These are phyloP conservation scores for Didymella segeticola DNA, from an alignment of 2,329 filamentous ascomycete genomes.

Conservation along the genomic window DNA sequence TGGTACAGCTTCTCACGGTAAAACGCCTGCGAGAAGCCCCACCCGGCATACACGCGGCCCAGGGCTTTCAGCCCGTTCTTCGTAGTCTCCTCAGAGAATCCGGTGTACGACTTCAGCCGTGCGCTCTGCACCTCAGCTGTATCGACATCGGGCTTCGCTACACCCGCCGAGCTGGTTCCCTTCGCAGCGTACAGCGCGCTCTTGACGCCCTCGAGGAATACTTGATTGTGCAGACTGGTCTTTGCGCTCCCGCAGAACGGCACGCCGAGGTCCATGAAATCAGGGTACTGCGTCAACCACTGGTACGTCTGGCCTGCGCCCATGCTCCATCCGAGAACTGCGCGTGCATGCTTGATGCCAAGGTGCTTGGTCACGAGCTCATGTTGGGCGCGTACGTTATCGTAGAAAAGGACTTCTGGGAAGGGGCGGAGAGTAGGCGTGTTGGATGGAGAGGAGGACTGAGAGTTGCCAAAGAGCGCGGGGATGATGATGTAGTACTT, in stretches of 20 bases:
- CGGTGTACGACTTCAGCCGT: slow-evolving; percentile 45
- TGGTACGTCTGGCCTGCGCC: slow-evolving; percentile 71
- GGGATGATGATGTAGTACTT: slow-evolving; percentile 73
- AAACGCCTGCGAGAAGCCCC: slow-evolving; percentile 81
- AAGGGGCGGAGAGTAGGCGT: slow-evolving; percentile 62
- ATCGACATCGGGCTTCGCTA: slow-evolving; percentile 38
- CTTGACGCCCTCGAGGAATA: slow-evolving; percentile 72
- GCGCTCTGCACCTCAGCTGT: slow-evolving; percentile 30
- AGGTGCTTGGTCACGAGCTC: slow-evolving; percentile 69
- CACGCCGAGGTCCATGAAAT: slow-evolving; percentile 69
- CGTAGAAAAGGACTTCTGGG: slow-evolving; percentile 69
- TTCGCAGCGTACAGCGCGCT: slow-evolving; percentile 65
- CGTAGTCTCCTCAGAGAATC: slow-evolving; percentile 62
- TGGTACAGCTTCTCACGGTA: slow-evolving; percentile 76
- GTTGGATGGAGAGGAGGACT: slow-evolving; percentile 73
- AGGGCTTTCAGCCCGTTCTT: slow-evolving; percentile 71
- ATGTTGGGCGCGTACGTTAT: slow-evolving; percentile 73
- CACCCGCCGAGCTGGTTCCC: slow-evolving; percentile 59
- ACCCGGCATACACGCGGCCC: slow-evolving; percentile 78
- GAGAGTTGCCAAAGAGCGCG: slow-evolving; percentile 72
- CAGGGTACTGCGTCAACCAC: slow-evolving; percentile 67
- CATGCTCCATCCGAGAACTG: slow-evolving; percentile 75
- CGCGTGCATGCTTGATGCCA: slow-evolving; percentile 64
- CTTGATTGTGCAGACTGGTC: slow-evolving; percentile 71
- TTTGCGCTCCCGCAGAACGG: slow-evolving; percentile 72